Evolutionary conservation across 1,284 basidiomycete genomes (phyloP), one percentile per base, ranked within the genome.

Genomic region (Ganoderma boninense): DNA sequence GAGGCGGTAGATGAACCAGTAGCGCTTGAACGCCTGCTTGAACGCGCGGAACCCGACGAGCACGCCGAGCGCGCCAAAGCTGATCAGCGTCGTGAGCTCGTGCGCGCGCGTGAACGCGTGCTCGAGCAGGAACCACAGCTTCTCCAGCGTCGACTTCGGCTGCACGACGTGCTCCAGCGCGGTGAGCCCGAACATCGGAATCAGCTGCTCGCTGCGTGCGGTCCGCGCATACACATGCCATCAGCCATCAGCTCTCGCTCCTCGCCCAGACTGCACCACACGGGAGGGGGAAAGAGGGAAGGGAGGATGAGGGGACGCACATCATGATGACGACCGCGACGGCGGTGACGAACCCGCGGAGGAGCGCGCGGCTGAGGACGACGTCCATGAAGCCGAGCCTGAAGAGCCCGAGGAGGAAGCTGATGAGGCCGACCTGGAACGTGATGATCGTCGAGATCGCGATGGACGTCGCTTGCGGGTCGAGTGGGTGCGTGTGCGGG

Each of bases 321-420:
- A 93, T 87, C 77, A 89, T 84, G 74, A 95, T 94, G 32, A 95
- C 88, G 5, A 92, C 85, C 0, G 91, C 93, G 26, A 96, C 87
- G 20, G 94, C 94, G 4, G 91, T 90, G 65, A 96, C 90, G 80
- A 98, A 98, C 7, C 97, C 97, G 49, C 95, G 88, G 49, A 98
- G 86, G 8, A 95, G 83, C 6, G 97, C 95, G 69, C 95, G 90
- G 73, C 93, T 95, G n/a, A 98, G 87, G 3, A 98, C 93, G 20
- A 98, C 97, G 80, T 98, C 97, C 65, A 98, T 90, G 82, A 98
- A 98, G 1, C 97, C 97, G 0, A 98, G 86, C 23, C 96, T 88
- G 77, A 97, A 91, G 71, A 98, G 88, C 7, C 97, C 97, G 43
- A 98, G 87, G 13, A 94, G 79, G 74, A 95, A 95, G 1, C 95